Base-by-base conservation (phyloP, 768 basidiomycete species). In the Zangia roseola region DNA sequence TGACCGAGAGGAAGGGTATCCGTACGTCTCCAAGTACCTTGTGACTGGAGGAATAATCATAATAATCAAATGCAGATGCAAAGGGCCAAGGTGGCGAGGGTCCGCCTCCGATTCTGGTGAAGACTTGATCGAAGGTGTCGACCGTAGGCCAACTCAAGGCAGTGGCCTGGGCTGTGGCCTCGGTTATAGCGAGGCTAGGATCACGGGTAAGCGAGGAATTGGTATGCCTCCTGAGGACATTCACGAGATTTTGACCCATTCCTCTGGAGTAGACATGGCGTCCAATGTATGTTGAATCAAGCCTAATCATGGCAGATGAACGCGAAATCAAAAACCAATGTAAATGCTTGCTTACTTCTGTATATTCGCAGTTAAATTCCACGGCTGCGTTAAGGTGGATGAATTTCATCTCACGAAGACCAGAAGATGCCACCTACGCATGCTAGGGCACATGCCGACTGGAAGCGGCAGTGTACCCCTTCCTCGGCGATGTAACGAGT, bases 401-500 rank as follows among this genome's bases (percentile, higher is more conserved):
- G 49, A 43, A 39, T 43, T 45, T 58, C 50, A 51, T 46, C 44
- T 47, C 16, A 17, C 20, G 8, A 37, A 50, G 51, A 58, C 48
- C 34, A 38, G 34, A 25, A 52, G 14, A 19, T 30, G 17, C 19
- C 38, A 75, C 86, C 66, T 70, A 93, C 86, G 69, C 90, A 89
- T 63, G 74, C 89, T 16, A 93, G 71, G 16, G 77, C 80, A 69
- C 84, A 86, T 25, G 80, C 88, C 5, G 84, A 81, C 45, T 68
- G 68, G 26, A 93, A 65, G 50, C 86, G 79, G 59, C 81, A 80
- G 19, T 71, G 59, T 31, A 73, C 73, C 13, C 88, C 84, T 63
- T 95, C 88, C 69, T 95, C 87, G 5, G 88, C 92, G 43, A 94
- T 71, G 67, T 97, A 97, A 53, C 91, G 79, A 28, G 92, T 88